Conservation (phyloP, 2,329 filamentous ascomycete species). For the Drechslera avenae region DNA sequence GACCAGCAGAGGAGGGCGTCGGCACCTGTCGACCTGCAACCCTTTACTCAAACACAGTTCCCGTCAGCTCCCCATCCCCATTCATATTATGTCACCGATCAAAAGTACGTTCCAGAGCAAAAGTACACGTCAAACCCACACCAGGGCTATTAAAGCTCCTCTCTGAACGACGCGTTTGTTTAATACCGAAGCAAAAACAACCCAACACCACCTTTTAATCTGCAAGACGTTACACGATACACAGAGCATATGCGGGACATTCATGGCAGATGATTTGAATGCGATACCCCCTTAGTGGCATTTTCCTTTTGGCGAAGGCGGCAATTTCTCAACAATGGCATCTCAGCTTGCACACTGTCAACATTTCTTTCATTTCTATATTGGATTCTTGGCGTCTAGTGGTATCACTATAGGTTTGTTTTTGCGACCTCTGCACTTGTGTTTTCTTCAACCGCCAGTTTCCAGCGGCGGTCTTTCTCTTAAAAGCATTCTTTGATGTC, state of each 20-base stretch:
- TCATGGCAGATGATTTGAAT: constrained; percentile 21
- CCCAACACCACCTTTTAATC: not conserved
- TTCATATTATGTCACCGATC: constrained; percentile 39
- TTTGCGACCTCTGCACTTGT: not conserved
- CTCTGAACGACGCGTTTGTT: not conserved
- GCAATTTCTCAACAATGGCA: constrained; percentile 7
- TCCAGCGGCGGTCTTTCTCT: not conserved
- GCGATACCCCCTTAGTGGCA: constrained; percentile 23
- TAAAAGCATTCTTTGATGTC: constrained; percentile 2
- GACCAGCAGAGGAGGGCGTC: constrained; percentile 40
- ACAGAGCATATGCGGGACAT: constrained; percentile 19
- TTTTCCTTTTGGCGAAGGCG: constrained; percentile 16
- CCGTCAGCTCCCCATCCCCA: constrained; percentile 29
- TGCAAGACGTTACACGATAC: constrained; percentile 6
- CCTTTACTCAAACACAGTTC: constrained; percentile 31
- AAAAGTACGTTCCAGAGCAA: constrained; percentile 29
- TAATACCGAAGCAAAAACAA: not conserved
- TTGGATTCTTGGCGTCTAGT: not conserved
- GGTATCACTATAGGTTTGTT: not conserved
- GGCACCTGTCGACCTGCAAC: constrained; percentile 36
- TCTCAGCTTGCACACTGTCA: not conserved
- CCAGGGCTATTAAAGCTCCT: constrained; percentile 10
- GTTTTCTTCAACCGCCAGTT: too few relatives aligned
- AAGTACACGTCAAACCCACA: constrained; percentile 19
- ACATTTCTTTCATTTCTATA: not conserved